A percentile compares a stretch with the other conserved stretches of the same genome.
These are phyloP conservation scores for Flaveria trinervia DNA, from an alignment of 129 eudicot species.

Conservation along the genomic window DNA sequence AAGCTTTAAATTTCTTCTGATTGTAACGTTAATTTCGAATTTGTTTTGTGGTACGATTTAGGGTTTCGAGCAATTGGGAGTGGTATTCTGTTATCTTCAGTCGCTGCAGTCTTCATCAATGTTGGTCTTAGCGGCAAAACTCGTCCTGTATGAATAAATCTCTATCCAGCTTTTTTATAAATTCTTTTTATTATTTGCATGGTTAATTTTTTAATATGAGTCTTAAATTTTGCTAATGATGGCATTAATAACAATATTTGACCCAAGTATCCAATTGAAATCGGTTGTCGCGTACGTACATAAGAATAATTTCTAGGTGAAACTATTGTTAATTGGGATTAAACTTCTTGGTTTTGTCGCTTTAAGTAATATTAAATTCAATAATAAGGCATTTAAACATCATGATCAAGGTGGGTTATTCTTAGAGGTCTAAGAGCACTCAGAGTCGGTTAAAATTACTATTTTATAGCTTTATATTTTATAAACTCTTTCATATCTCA, in stretches of 20 bases:
- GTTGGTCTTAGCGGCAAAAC: constrained; percentile 77
- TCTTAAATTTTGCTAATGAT: background rate
- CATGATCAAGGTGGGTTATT: too few species aligned
- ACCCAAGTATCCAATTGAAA: background rate
- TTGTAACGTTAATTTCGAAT: background rate
- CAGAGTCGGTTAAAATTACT: too few species aligned
- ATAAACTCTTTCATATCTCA: too few species aligned
- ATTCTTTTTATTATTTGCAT: background rate
- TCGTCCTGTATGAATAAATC: constrained; percentile 56
- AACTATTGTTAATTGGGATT: background rate
- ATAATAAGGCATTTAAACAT: too few species aligned
- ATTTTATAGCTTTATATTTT: too few species aligned
- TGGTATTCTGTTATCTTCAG: constrained; percentile 53
- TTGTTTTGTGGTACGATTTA: constrained; percentile 15
- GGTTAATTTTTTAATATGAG: background rate
- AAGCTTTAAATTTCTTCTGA: background rate
- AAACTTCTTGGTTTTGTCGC: too few species aligned
- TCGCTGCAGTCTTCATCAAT: constrained; percentile 60
- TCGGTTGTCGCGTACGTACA: background rate
- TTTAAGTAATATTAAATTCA: too few species aligned
- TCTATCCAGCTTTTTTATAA: background rate
- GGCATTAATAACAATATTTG: background rate
- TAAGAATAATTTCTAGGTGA: background rate
- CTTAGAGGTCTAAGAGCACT: too few species aligned
- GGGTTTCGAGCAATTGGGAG: constrained; percentile 86